Evolutionary conservation across 768 basidiomycete species (phyloP), one percentile per base, ranked within the genome.

Genomic region (Lactifluus volemus): DNA sequence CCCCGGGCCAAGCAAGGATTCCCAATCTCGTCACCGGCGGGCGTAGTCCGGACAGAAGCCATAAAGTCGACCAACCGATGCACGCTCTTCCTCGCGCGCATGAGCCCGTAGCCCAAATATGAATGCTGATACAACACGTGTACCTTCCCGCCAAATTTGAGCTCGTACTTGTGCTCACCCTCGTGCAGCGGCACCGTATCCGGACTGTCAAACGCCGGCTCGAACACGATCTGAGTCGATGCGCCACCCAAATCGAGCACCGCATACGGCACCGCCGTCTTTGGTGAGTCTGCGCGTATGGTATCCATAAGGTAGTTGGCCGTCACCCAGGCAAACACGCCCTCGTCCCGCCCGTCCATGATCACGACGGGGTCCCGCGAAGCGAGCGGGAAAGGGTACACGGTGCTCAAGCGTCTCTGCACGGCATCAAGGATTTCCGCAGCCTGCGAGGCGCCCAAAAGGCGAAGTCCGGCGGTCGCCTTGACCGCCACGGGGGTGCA

Each of bases 241-340:
- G 90, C 97, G 3, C 97, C 97, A 4, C 97, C 97, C 52, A 99
- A 83, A 70, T 98, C 97, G 53, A 98, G 85, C 48, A 97, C 93
- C 25, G 96, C 96, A 66, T 89, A 90, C 30, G 89, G 85, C 21
- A 75, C 71, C 17, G 76, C 78, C 32, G 76, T 73, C 55, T 70
- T 63, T 1, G 76, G 74, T 17, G 80, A 73, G 52, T 79, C 80
- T 10, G 79, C 76, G 15, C 84, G 80, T 68, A 97, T 84, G 42
- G 87, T 83, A 54, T 81, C 79, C 47, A 96, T 76, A 51, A 98
- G 79, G 74, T 97, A 98, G 73, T 98, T 98, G 61, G 90, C 92
- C 17, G 96, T 97, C 66, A 98, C 92, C 95, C 96, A 98, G 32
- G 96, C 93, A 70, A 90, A 98, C n/a, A 98, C 92, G 36, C 92